Evolutionary conservation across 495 filamentous ascomycete species (phyloP), one percentile per base, ranked within the genome.

Genomic region (Aspergillus incahuasiensis): DNA sequence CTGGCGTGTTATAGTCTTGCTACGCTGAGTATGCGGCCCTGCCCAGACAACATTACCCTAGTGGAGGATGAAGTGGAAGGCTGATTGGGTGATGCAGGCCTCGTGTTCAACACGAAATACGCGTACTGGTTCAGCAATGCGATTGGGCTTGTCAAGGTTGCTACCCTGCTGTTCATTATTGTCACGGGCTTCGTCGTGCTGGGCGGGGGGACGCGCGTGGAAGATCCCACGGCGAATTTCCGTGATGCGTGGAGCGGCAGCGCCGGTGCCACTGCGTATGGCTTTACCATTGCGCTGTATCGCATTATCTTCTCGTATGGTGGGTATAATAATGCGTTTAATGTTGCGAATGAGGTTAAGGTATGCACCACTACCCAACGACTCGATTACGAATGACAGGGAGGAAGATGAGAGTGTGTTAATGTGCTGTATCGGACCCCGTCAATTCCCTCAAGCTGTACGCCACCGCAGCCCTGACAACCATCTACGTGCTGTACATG

Each of bases 341-440:
- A 81, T 48, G 73, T 88, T n/a, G 81, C 84, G 41, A 86, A 86
- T 56, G 85, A 88, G 63, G 77, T 87, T 51, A 82, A 79, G 64
- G 75, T 80, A 38, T 52, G 70, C 7, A n/a, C n/a, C n/a, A n/a
- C n/a, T n/a, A n/a, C n/a, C n/a, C n/a, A n/a, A n/a, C n/a, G n/a
- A n/a, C n/a, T n/a, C n/a, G n/a, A n/a, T n/a, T n/a, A n/a, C n/a
- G n/a, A n/a, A n/a, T n/a, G n/a, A n/a, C n/a, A n/a, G n/a, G n/a
- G n/a, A n/a, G n/a, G n/a, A n/a, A n/a, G n/a, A n/a, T n/a, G n/a
- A n/a, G n/a, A n/a, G n/a, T n/a, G n/a, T n/a, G n/a, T n/a, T n/a
- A n/a, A n/a, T n/a, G n/a, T n/a, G n/a, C n/a, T n/a, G 5, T 24
- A 44, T 24, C 75, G 79, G 81, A 82, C 52, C 82, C 82, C 0